Conservation (phyloP, 768 basidiomycete species). For the Paxillus rubicundulus region DNA sequence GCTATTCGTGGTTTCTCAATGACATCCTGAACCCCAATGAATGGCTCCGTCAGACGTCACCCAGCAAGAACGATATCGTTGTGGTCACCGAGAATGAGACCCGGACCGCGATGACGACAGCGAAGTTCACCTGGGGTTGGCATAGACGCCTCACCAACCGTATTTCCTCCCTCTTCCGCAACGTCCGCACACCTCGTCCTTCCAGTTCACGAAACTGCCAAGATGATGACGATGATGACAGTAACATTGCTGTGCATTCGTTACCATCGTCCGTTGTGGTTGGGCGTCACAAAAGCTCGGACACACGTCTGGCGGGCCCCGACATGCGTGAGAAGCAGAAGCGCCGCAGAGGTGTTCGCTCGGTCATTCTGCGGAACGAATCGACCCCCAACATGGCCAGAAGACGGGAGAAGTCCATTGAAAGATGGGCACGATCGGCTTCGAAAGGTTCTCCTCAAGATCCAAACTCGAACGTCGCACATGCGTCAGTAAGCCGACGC, state of each 20-base stretch:
- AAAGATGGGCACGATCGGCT: constrained; percentile 32
- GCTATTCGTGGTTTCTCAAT: constrained; percentile 61
- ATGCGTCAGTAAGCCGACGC: constrained; percentile 14
- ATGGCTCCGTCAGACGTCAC: constrained; percentile 70
- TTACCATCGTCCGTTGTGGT: constrained; percentile 24
- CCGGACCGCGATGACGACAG: constrained; percentile 63
- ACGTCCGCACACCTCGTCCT: constrained; percentile 32
- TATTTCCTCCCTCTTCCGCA: constrained; percentile 51
- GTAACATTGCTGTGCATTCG: constrained; percentile 31
- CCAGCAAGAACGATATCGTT: constrained; percentile 46
- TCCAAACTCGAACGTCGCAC: constrained; percentile 10
- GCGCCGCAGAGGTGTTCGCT: constrained; percentile 19
- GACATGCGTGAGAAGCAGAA: constrained; percentile 28
- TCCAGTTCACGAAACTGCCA: constrained; percentile 11
- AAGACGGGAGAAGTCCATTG: constrained; percentile 32
- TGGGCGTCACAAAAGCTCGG: constrained; percentile 27
- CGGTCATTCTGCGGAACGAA: constrained; percentile 20
- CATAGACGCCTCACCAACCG: constrained; percentile 40
- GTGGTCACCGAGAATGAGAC: constrained; percentile 77
- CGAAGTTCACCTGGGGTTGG: constrained; percentile 64
- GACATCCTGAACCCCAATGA: constrained; percentile 63
- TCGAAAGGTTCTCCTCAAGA: constrained; percentile 21
- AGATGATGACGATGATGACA: constrained; percentile 19
- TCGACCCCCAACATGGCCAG: constrained; percentile 18
- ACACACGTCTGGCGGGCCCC: constrained; percentile 10